A percentile compares a stretch with the other conserved stretches of the same genome.
phyloP scores from a whole-genome alignment of 805 yeast species.

The Hanseniaspora mollemarum region DNA sequence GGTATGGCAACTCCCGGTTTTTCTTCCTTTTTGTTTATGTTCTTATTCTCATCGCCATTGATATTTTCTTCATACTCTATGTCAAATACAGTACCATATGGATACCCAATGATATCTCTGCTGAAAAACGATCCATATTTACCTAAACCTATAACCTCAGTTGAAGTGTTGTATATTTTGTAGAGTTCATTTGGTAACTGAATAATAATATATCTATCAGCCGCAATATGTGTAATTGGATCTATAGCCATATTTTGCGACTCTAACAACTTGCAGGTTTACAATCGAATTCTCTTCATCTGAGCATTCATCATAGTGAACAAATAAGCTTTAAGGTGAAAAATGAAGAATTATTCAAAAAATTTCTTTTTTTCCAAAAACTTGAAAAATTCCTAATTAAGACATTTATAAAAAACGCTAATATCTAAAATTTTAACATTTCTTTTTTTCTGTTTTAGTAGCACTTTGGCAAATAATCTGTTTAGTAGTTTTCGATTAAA shows the following conservation, averaged over 20 bases:
- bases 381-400: neutral
- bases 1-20: slow-evolving; percentile 9
- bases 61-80: slow-evolving; percentile 31
- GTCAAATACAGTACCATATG: slow-evolving; percentile 84
- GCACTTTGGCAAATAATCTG: neutral
- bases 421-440: neutral
- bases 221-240: slow-evolving; percentile 24
- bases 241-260: slow-evolving; percentile 25
- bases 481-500: too few species aligned
- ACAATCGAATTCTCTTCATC: too few species aligned
- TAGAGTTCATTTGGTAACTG: slow-evolving; percentile 72
- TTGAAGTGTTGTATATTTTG: slow-evolving; percentile 53
- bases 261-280: too few species aligned
- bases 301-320: too few species aligned
- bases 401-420: neutral
- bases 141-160: slow-evolving; percentile 61
- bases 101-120: slow-evolving; percentile 63
- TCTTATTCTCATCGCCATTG: slow-evolving; percentile 20
- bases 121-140: slow-evolving; percentile 82
- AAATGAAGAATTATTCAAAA: neutral
- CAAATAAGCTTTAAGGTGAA: too few species aligned
- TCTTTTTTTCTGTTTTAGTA: neutral
- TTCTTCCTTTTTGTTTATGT: slow-evolving; percentile 15
- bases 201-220: slow-evolving; percentile 41
- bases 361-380: neutral